Base-by-base conservation (phyloP, 805 yeast species). In the Saccharomycopsis capsularis region DNA sequence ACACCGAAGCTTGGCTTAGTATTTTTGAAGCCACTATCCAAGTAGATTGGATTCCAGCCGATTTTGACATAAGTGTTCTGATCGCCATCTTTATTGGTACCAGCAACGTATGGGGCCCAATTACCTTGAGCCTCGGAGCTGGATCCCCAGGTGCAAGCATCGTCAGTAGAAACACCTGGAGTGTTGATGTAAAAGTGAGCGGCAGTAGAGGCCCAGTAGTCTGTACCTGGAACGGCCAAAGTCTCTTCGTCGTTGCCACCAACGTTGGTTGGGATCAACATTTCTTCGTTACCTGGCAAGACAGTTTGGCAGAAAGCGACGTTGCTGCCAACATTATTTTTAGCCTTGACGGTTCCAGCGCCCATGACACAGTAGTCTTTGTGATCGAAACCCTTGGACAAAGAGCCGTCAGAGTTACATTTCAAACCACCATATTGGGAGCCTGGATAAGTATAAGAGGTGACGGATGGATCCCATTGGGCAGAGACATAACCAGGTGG, bases 61-160 rank as follows among this genome's bases (percentile, higher is more conserved):
- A 88, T 77, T 67, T 86, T 89, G 56, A 85, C 86, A 63, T 57
- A 88, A 2, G 96, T 88, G 63, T 76, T 76, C 29, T 86, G 82
- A 51, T 60, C 66, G 53, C 64, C 66, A 63, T 86, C 95, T 72
- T 78, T 78, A 70, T 88, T 88, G 53, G 90, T 87, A 55, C 96
- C 96, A 15, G 93, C 95, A 55, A 89, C 95, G 58, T 86, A 88
- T 24, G 96, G 95, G 15, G 95, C 68, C 96, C 96, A 89, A 74
- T 88, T 88, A 51, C 96, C 96, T 56, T 71, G 70, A 16, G 93
- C 82, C 52, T 83, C 69, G 43, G 70, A 65, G 27, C 72, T 71
- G 16, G 82, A 66, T 3, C 96, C 96, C 96, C 96, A 88, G 55
- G 75, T 74, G 66, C 95, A 87, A 32, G 83, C 95, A 38, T 87